Percentiles rank a stretch among this genome's conserved stretches.
Conservation (phyloP, 2,329 filamentous ascomycete genomes). For the Cladosporium sp. region DNA sequence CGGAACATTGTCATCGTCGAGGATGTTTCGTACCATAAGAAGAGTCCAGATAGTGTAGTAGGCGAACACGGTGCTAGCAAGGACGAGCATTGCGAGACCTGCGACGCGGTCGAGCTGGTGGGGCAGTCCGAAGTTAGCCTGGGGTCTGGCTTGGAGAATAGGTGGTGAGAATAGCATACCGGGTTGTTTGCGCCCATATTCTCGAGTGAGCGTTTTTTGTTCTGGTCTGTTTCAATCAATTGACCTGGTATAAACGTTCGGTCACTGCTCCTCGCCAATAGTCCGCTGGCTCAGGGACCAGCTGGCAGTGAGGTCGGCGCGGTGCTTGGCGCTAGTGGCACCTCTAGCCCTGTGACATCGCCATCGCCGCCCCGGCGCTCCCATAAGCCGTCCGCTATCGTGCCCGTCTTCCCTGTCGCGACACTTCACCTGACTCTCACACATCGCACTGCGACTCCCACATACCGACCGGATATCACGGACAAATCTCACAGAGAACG, state of each 20-base stretch:
- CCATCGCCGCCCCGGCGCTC: neutral
- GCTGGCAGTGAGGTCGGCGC: neutral
- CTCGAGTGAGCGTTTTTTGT: neutral
- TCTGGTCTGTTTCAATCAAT: neutral
- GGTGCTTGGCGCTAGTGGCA: constrained; percentile 1
- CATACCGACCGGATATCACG: neutral
- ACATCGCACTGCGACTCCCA: neutral
- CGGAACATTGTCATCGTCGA: neutral
- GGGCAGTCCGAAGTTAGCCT: neutral
- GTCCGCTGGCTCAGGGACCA: neutral
- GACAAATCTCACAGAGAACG: neutral
- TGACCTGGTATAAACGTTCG: neutral
- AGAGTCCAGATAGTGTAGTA: constrained; percentile 99
- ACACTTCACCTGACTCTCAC: neutral
- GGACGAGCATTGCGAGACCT: constrained; percentile 68
- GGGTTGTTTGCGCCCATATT: constrained; percentile 14
- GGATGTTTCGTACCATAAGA: constrained; percentile 66
- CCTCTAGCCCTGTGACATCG: constrained; percentile 4
- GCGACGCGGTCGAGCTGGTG: constrained; percentile 81
- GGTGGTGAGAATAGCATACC: constrained; percentile 2
- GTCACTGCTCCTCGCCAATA: neutral
- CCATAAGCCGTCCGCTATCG: neutral
- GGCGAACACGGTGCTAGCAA: constrained; percentile 65
- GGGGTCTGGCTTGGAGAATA: neutral
- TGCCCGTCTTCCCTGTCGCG: neutral